These are phyloP conservation scores for Penicillium cataractarum DNA, from an alignment of 495 filamentous ascomycete genomes.

Conservation along the genomic window DNA sequence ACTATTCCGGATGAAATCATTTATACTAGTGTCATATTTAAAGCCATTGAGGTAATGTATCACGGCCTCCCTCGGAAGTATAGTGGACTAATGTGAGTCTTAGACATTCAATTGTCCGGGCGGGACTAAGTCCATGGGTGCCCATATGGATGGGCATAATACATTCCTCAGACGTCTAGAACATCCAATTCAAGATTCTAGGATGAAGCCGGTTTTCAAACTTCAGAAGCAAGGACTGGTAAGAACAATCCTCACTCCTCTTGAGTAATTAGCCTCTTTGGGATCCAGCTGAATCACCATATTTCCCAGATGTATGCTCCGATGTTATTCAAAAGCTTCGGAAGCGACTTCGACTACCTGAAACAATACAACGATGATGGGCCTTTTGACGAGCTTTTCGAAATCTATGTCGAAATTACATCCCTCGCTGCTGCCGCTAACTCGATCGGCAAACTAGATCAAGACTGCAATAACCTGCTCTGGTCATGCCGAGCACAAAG, in stretches of 20 bases:
- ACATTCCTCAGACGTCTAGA: background rate
- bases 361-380: conserved; percentile 1
- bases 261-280: background rate
- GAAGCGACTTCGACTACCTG: conserved; percentile 8
- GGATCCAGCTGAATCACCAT: background rate
- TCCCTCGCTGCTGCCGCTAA: conserved; percentile 3
- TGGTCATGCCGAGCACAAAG: background rate
- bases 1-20: background rate
- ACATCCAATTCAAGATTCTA: background rate
- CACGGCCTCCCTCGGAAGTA: background rate
- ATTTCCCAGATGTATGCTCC: background rate
- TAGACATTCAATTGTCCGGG: conserved; percentile 1
- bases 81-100: background rate
- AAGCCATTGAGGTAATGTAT: conserved; percentile 1
- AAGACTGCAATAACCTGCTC: background rate
- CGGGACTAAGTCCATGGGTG: background rate
- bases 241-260: background rate
- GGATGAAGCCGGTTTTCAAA: background rate
- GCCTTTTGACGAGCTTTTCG: conserved; percentile 12
- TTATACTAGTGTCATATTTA: conserved; percentile 2
- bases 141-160: conserved; percentile 8
- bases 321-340: conserved; percentile 1
- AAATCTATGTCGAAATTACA: conserved; percentile 11
- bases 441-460: background rate
- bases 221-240: conserved; percentile 7